A percentile compares a stretch with the other conserved stretches of the same genome.
Evolutionary conservation across 306 rosid species (phyloP).

Genomic region (apple (Malus domestica)): ASM211411v1 NC_041790.1:15616001-15616500

Average conservation of each 20-base stretch:
- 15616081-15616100: neutral
- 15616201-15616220: no score
- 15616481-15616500: constrained; percentile 47
- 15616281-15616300: neutral
- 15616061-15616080: neutral
- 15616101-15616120: neutral
- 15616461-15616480: constrained; percentile 53
- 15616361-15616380: constrained; percentile 7
- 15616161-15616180: neutral
- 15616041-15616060: neutral
- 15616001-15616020: neutral
- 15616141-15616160: neutral
- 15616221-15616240: neutral
- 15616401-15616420: constrained; percentile 23
- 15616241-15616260: neutral
- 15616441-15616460: constrained; percentile 78
- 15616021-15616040: neutral
- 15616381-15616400: constrained; percentile 24
- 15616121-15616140: neutral
- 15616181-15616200: neutral
- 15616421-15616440: constrained; percentile 94
- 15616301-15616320: neutral
- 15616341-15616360: neutral
- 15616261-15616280: neutral
- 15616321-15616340: no score